Percentiles rank a stretch among this genome's conserved stretches.
Conservation (phyloP, 495 filamentous ascomycete species). For the Neurospora intermedia region DNA sequence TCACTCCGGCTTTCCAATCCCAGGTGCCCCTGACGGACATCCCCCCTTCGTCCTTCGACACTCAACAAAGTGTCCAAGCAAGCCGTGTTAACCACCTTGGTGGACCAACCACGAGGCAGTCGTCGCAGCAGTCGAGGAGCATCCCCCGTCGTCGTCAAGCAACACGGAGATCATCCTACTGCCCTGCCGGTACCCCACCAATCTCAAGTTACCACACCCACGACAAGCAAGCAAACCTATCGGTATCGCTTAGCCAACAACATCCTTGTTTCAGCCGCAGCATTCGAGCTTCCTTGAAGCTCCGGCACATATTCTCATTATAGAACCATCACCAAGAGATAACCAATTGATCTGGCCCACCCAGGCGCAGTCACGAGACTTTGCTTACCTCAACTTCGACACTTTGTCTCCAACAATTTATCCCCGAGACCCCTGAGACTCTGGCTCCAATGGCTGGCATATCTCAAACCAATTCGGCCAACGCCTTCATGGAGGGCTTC, state of each 20-base stretch:
- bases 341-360: not conserved
- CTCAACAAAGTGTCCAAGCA: not conserved
- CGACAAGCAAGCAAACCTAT: not conserved
- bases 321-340: not conserved
- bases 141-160: not conserved
- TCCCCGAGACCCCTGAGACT: not conserved
- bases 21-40: not conserved
- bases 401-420: not conserved
- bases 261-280: not conserved
- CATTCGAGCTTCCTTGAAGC: not conserved
- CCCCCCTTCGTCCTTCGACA: not conserved
- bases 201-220: not conserved
- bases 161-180: not conserved
- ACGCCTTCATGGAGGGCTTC: constrained; percentile 31
- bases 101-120: not conserved
- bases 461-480: constrained; percentile 28
- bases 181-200: not conserved
- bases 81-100: not conserved
- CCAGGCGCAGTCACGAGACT: not conserved
- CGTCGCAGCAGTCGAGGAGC: not conserved
- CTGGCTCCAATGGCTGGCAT: constrained; percentile 22
- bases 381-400: not conserved
- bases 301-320: not conserved
- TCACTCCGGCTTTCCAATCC: not conserved
- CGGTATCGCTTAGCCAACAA: not conserved